Percentiles rank a stretch among this genome's conserved stretches.
Evolutionary conservation across 148 eudicot genomes (phyloP).

Genomic region (Arbutus unedo): DNA sequence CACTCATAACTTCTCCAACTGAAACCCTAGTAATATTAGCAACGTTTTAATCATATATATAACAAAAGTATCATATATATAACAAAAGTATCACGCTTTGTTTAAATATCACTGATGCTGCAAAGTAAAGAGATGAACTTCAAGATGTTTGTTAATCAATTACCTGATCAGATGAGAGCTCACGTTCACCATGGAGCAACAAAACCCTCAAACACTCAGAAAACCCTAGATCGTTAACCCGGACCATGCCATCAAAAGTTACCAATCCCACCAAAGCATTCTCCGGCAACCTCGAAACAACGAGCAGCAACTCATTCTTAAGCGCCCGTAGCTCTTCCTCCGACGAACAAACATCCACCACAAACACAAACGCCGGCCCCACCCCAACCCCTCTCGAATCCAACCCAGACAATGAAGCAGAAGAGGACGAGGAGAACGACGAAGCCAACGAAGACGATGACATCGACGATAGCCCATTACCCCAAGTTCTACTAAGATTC

Average conservation of each 20-base stretch:
- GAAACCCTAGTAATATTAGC: background rate
- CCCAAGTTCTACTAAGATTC: constrained; percentile 22
- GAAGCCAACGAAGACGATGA: constrained; percentile 39
- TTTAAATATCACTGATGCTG: background rate
- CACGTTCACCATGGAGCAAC: constrained; percentile 78
- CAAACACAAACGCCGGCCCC: constrained; percentile 78
- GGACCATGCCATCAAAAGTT: constrained; percentile 82
- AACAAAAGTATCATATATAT: background rate
- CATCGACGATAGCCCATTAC: constrained; percentile 31
- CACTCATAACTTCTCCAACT: background rate
- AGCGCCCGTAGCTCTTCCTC: constrained; percentile 73
- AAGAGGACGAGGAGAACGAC: constrained; percentile 19
- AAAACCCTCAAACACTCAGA: constrained; percentile 67
- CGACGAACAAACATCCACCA: constrained; percentile 64
- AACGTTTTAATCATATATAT: background rate
- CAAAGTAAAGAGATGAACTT: constrained; percentile 1
- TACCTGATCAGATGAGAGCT: constrained; percentile 73
- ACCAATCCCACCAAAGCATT: constrained; percentile 72
- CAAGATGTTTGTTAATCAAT: background rate
- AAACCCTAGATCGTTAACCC: constrained; percentile 80
- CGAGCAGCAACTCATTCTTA: constrained; percentile 68
- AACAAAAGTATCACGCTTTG: background rate
- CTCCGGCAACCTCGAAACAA: constrained; percentile 64
- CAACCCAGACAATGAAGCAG: constrained; percentile 17
- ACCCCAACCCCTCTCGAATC: constrained; percentile 28